These are phyloP conservation scores for Raphanus hybrid DNA, from an alignment of 441 rosid genomes.

Conservation along the genomic window DNA sequence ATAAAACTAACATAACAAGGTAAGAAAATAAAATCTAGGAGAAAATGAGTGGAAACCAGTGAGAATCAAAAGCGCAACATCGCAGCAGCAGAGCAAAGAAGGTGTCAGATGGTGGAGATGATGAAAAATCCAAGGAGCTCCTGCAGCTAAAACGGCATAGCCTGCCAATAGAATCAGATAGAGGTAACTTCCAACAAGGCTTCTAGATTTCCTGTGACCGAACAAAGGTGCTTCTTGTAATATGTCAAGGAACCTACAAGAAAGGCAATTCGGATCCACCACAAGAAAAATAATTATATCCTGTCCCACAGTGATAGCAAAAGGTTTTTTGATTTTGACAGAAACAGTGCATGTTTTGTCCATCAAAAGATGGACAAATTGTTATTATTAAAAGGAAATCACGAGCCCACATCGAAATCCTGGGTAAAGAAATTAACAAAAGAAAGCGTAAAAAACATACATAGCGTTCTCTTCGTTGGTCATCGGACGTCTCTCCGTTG, in stretches of 20 bases:
- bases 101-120: slow-evolving; percentile 50
- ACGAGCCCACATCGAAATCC: background rate
- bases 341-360: background rate
- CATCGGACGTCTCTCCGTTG: slow-evolving; percentile 62
- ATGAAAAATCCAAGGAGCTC: slow-evolving; percentile 69
- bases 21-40: background rate
- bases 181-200: slow-evolving; percentile 56
- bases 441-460: slow-evolving; percentile 43
- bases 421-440: background rate
- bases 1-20: background rate
- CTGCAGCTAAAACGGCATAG: slow-evolving; percentile 76
- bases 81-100: slow-evolving; percentile 76
- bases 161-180: slow-evolving; percentile 48
- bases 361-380: background rate
- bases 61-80: slow-evolving; percentile 69
- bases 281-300: background rate
- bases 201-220: slow-evolving; percentile 76
- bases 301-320: slow-evolving; percentile 5
- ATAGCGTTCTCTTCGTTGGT: slow-evolving; percentile 74
- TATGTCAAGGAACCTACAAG: slow-evolving; percentile 70
- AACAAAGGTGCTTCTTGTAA: slow-evolving; percentile 82
- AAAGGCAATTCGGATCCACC: background rate
- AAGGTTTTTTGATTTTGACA: background rate
- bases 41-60: slow-evolving; percentile 54
- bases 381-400: too few species aligned